Evolutionary conservation across 1,284 basidiomycete species (phyloP), one percentile per base, ranked within the genome.

Genomic region (Tilletiaria anomala): DNA sequence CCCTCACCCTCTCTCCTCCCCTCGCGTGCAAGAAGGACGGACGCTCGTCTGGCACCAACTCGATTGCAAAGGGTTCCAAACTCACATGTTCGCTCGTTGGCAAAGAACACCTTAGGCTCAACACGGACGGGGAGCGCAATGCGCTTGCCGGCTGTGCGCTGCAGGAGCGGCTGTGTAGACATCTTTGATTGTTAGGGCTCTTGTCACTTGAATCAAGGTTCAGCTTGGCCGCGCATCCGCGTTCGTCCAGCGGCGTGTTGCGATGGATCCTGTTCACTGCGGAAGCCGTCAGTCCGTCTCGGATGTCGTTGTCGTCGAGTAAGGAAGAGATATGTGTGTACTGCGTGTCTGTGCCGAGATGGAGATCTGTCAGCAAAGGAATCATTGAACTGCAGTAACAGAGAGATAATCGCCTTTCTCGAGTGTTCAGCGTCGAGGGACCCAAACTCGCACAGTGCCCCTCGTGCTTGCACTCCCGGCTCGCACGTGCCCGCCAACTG

Each of bases 161-260:
- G 91, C 36, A 99, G 81, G 36, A 97, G 78, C 16, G 93, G 93
- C 69, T 96, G 93, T 42, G 88, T 93, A 15, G 91, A 97, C 93
- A 94, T 93, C 47, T 24, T 49, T 39, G 21, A 14, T 17, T 35
- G 17, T n/a, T n/a, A n/a, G n/a, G 37, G 22, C n/a, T n/a, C n/a
- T n/a, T n/a, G n/a, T n/a, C n/a, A n/a, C n/a, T n/a, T n/a, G n/a
- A n/a, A n/a, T n/a, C n/a, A n/a, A n/a, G n/a, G n/a, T n/a, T n/a
- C n/a, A n/a, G n/a, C n/a, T n/a, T n/a, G n/a, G n/a, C n/a, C n/a
- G n/a, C n/a, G n/a, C n/a, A n/a, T n/a, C n/a, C n/a, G n/a, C n/a
- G n/a, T n/a, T n/a, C n/a, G n/a, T n/a, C n/a, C n/a, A n/a, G n/a
- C n/a, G n/a, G n/a, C 29, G 14, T 32, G 29, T n/a, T 32, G 29